Percentiles rank a stretch among this genome's conserved stretches.
phyloP scores from a whole-genome alignment of 768 basidiomycete species.

The Royoungia palumana region DNA sequence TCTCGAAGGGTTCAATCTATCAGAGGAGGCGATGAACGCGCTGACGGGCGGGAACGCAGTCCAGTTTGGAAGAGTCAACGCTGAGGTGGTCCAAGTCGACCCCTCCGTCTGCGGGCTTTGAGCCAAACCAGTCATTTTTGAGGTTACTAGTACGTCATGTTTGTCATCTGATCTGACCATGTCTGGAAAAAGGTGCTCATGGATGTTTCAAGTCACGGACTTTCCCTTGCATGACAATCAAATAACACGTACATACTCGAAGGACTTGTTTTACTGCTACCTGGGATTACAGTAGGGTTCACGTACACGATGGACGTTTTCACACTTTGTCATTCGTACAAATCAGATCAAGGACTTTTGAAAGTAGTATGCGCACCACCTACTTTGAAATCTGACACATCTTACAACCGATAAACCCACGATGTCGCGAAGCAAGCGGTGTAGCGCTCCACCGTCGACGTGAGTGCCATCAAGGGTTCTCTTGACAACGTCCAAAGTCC shows the following conservation, averaged over 20 bases:
- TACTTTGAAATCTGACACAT: background rate
- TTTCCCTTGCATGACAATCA: background rate
- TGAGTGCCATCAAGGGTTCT: slow-evolving; percentile 58
- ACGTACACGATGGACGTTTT: background rate
- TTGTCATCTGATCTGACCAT: background rate
- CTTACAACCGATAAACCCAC: slow-evolving; percentile 46
- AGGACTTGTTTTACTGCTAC: background rate
- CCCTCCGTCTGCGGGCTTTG: slow-evolving; percentile 46
- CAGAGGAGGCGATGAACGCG: slow-evolving; percentile 50
- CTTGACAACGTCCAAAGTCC: slow-evolving; percentile 52
- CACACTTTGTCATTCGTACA: background rate
- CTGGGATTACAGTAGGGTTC: background rate
- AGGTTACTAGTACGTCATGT: background rate
- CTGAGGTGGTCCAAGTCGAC: slow-evolving; percentile 41
- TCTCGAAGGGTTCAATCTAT: slow-evolving; percentile 43
- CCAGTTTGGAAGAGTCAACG: slow-evolving; percentile 46
- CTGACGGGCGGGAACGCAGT: slow-evolving; percentile 48
- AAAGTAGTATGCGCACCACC: background rate
- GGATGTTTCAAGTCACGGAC: background rate
- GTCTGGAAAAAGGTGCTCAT: background rate
- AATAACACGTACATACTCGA: background rate
- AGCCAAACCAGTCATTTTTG: background rate
- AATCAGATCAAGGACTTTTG: background rate
- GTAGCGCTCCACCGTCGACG: slow-evolving; percentile 50
- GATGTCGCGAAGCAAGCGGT: slow-evolving; percentile 45